A percentile compares a stretch with the other conserved stretches of the same genome.
Conservation (phyloP, 2,329 filamentous ascomycete species). For the Aspergillus sp. region DNA sequence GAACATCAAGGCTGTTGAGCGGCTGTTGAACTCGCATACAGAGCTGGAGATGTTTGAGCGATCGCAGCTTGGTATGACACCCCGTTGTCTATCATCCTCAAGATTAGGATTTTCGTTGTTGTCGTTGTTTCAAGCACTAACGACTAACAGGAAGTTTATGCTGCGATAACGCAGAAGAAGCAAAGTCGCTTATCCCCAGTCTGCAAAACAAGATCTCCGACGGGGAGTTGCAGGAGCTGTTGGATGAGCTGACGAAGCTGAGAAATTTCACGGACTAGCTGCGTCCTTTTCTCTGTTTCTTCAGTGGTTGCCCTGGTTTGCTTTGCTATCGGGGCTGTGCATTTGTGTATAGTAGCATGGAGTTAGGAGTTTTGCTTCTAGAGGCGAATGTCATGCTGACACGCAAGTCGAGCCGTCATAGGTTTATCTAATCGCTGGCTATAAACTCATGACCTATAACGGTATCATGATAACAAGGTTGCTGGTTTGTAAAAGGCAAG, state of each 20-base stretch:
- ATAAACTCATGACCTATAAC: too few relatives aligned
- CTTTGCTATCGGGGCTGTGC: background rate
- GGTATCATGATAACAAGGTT: too few relatives aligned
- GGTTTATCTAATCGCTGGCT: too few relatives aligned
- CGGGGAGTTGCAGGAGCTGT: constrained; percentile 79
- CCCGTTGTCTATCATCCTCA: background rate
- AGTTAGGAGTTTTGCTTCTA: constrained; percentile 12
- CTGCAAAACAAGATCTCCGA: constrained; percentile 87
- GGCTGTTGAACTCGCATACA: constrained; percentile 72
- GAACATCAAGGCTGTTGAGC: constrained; percentile 91
- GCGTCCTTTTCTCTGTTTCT: constrained; percentile 6
- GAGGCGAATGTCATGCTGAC: background rate
- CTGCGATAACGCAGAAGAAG: constrained; percentile 90
- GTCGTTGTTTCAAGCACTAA: background rate
- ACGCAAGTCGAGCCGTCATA: background rate
- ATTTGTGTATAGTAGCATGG: constrained; percentile 14
- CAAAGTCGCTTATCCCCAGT: constrained; percentile 91
- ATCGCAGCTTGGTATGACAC: constrained; percentile 74
- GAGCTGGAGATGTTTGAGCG: constrained; percentile 90
- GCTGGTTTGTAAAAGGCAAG: too few relatives aligned
- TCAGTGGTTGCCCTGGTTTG: background rate
- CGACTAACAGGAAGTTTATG: constrained; percentile 72
- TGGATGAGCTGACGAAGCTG: constrained; percentile 89
- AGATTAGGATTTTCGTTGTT: background rate
- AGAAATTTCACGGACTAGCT: constrained; percentile 48